Base-by-base conservation (phyloP, 176 grass and related monocot genomes). In the Alopecurus myosuroides region DNA sequence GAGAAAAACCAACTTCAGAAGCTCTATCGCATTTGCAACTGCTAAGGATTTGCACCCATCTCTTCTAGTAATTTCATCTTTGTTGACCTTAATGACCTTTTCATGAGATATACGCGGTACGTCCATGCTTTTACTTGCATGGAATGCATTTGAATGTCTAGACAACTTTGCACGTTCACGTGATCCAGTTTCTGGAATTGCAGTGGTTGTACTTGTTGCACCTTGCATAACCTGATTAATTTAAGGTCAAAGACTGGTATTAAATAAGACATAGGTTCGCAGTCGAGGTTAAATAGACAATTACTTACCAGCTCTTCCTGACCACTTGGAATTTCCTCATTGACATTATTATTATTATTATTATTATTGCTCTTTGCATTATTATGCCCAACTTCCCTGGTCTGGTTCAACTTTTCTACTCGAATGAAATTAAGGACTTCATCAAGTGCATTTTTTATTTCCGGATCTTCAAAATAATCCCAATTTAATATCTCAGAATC, bases 1-100 rank as follows among this genome's bases (percentile, higher is more conserved):
- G 17, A 98, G 89, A 77, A 94, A 91, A 75, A 91, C 81, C 84
- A 98, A 63, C 69, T 98, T 98, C 69, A 98, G 89, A 39, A 98
- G 87, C 85, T 98, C 96, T 40, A 95, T 60, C 4, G 85, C 93
- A 87, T 95, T 98, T 82, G 96, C 89, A 79, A 88, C 74, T 31
- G 93, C 80, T 77, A 95, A 85, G n/a, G 96, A 98, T 88, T 86
- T 90, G 64, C 77, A 70, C 25, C 92, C 67, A 74, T 80, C 90
- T 66, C 78, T 95, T 90, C 77, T 90, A 50, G 82, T 81, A 70
- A 84, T 85, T 80, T 83, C 85, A 74, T 70, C 79, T 84, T 84
- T 88, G 70, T 71, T 91, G 51, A 65, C 44, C 52, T 80, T 92
- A 65, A 89, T 67, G 72, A 80, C 62, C 20, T 81, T 92, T 53